Base-by-base conservation (phyloP, 1,139 yeast genomes). In the Pichia inconspicua region DNA sequence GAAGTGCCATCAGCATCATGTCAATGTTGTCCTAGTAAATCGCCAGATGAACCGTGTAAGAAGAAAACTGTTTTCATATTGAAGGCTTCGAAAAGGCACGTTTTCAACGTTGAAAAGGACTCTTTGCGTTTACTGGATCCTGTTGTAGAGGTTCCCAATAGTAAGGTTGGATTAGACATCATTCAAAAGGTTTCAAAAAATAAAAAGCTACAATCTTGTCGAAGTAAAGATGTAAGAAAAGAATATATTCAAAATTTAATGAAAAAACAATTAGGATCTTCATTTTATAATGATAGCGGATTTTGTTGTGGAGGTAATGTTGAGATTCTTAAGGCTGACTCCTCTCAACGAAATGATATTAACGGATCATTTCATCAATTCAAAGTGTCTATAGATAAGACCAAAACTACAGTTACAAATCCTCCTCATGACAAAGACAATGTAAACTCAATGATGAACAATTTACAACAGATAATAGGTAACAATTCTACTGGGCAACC, bases 21-120 rank as follows among this genome's bases (percentile, higher is more conserved):
- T 28, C 38, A 31, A 2, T 50, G 53, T 40, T 44, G 54, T 34
- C 28, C 42, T 2, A 28, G 36, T 22, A 40, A 34, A 11, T 19
- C 44, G 8, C 19, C 38, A 25, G 14, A 7, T 9, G 30, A 40
- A 14, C 19, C 17, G 7, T 42, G 48, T 25, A 51, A 50, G 17
- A 46, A 46, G 25, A 52, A 55, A 17, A 68, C 77, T 0, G 73
- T 76, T 4, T 66, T 73, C 14, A 69, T 76, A 17, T 61, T 74
- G 34, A 71, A 71, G 53, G 72, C 78, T 1, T 70, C 79, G 0
- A 70, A 71, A 41, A 73, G 77, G 53, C 78, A 77, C 52, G 73
- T 78, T 17, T 70, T 72, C 35, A 80, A 77, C 57, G 69, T 74
- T 46, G 66, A 65, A 7, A 73, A 70, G 49, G 77, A 78, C 4